Conservation (phyloP, 768 basidiomycete genomes). For the Hydnomerulius pinastri region DNA sequence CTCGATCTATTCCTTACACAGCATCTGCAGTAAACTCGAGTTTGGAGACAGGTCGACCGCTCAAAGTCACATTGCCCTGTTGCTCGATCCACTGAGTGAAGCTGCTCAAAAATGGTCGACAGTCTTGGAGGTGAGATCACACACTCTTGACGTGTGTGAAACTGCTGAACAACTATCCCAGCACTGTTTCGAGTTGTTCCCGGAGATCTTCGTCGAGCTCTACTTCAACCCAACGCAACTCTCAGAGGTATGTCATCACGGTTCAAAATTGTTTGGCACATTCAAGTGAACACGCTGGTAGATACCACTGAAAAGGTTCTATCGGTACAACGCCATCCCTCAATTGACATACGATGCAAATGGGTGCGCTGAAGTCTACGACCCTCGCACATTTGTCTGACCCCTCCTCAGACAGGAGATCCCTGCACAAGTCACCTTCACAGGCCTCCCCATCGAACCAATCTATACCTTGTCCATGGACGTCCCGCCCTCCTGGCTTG, state of each 20-base stretch:
- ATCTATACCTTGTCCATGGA: constrained; percentile 96
- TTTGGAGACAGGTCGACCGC: constrained; percentile 71
- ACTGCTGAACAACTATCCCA: constrained; percentile 7
- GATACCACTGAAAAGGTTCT: constrained; percentile 92
- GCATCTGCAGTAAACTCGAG: constrained; percentile 55
- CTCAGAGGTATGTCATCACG: constrained; percentile 55
- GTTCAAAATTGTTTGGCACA: neutral
- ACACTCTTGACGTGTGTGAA: neutral
- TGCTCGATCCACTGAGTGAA: constrained; percentile 87
- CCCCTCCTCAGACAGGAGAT: constrained; percentile 52
- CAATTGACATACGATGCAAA: constrained; percentile 61
- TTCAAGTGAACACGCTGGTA: constrained; percentile 29
- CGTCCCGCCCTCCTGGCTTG: constrained; percentile 89
- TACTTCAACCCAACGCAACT: constrained; percentile 73
- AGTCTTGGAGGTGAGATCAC: constrained; percentile 60
- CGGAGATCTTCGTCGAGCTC: constrained; percentile 70
- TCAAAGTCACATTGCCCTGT: constrained; percentile 64
- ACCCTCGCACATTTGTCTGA: no score
- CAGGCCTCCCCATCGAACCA: constrained; percentile 75
- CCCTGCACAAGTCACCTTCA: constrained; percentile 61
- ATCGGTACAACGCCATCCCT: constrained; percentile 71
- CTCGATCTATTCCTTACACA: neutral
- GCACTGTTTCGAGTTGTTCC: constrained; percentile 44
- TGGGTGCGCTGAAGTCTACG: no score
- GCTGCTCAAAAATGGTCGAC: constrained; percentile 85